Conservation (phyloP, 2,329 filamentous ascomycete species). For the Pyrenochaeta sp. region DNA sequence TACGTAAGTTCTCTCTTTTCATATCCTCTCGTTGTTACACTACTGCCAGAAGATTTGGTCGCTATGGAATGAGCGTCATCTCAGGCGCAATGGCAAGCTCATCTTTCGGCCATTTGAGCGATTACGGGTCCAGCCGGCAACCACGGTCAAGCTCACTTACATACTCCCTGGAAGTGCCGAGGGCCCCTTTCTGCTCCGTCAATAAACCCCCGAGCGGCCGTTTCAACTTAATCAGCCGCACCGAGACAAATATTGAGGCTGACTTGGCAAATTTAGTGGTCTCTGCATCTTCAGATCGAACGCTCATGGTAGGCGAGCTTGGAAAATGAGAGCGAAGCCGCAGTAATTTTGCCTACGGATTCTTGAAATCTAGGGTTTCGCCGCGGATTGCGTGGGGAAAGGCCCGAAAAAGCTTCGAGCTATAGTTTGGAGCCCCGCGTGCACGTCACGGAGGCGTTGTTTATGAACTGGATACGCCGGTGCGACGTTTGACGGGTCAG, state of each 20-base stretch:
- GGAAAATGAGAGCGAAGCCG: slow-evolving; percentile 61
- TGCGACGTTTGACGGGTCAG: slow-evolving; percentile 38
- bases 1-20: slow-evolving; percentile 70
- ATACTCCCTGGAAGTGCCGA: slow-evolving; percentile 1
- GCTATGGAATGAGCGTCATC: too few relatives aligned
- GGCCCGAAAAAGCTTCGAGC: slow-evolving; percentile 24
- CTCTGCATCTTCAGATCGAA: slow-evolving; percentile 89
- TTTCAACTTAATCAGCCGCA: slow-evolving; percentile 21
- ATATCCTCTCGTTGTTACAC: slow-evolving; percentile 4
- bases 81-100: not conserved
- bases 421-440: slow-evolving; percentile 22
- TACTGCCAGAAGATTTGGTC: not conserved
- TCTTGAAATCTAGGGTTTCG: slow-evolving; percentile 29
- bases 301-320: slow-evolving; percentile 83
- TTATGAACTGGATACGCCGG: slow-evolving; percentile 41
- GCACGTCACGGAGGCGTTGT: slow-evolving; percentile 33
- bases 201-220: not conserved
- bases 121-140: not conserved
- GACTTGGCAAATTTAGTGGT: slow-evolving; percentile 68
- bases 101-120: too few relatives aligned
- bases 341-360: slow-evolving; percentile 29
- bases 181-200: not conserved
- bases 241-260: slow-evolving; percentile 24
- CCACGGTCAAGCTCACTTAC: not conserved
- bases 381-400: slow-evolving; percentile 36